Base-by-base conservation (phyloP, 345 rosid genomes). In the Rhizophora apiculata region DNA sequence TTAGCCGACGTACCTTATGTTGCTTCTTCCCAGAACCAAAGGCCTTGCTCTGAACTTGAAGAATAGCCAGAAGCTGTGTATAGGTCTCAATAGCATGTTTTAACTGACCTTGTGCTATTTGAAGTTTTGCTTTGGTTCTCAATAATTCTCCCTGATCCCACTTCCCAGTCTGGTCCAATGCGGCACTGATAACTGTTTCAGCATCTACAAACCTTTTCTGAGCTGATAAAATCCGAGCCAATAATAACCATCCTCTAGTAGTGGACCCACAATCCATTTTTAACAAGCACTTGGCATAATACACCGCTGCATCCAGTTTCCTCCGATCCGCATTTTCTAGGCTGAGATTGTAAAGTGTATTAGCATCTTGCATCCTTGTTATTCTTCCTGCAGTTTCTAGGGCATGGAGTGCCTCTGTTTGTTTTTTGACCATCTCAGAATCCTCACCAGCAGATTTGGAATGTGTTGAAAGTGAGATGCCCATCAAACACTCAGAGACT, bases 91-190 rank as follows among this genome's bases (percentile, higher is more conserved):
- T 79, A 29, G 89, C 93, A 67, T 65, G 72, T 69, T 79, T 82
- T 43, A 87, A 64, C 32, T 71, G 85, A 61, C 91, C 86, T 72
- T 82, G 89, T 22, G 93, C 88, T 68, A 91, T 72, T 72, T 89
- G 89, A 72, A 91, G 76, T 75, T 82, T 91, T 10, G 97, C 96
- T 71, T 82, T 86, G 68, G 91, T 79, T 77, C 86, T 85, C 86
- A 91, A 80, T 65, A 91, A 79, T 70, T 86, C 93, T 76, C 93
- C 93, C 51, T 91, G 96, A 60, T 89, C 93, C 96, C 91, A 91
- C 72, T 82, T 86, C 59, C 85, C 88, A 48, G 90, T 85, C 73
- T 89, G 89, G 15, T 89, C 89, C 75, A 91, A 75, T 19, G 91
- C 96, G 4, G 86, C 88, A 68, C 63, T 79, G 26, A 86, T 78